Base-by-base conservation (phyloP, 1,284 basidiomycete genomes). In the Taiwanofungus camphoratus region DNA sequence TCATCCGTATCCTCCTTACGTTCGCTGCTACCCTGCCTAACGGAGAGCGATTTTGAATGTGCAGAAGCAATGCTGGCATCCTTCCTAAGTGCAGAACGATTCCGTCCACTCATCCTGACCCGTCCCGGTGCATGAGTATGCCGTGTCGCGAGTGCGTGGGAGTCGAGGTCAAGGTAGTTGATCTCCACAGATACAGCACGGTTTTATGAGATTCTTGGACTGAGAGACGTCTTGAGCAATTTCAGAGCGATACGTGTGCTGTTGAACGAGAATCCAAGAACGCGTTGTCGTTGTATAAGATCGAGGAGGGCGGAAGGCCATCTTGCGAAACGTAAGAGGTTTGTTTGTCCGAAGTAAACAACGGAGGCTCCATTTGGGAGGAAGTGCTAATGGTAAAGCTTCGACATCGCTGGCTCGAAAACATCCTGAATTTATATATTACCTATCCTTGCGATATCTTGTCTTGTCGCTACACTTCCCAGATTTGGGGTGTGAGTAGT, bases 131-230 rank as follows among this genome's bases (percentile, higher is more conserved):
- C 50, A 49, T 49, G 40, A 34, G 47, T 26, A 21, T n/a, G n/a
- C n/a, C n/a, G n/a, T n/a, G n/a, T 39, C 34, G 48, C 37, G 46
- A 46, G 51, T 48, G 47, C 47, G 44, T 46, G 48, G 45, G 52
- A 50, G 46, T 41, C 44, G 48, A 40, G 40, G 42, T 23, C 44
- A 27, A 39, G 44, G 30, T 50, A 48, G 55, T 62, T 61, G 74
- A 79, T 78, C 79, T 80, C 67, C 48, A 38, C 59, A 66, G 69
- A 76, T 82, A 66, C 70, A 56, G 59, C 60, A 77, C 69, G 68
- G 76, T 82, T 79, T 64, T 57, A 45, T 49, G 59, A 66, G 66
- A 59, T 79, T 75, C 61, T 73, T 79, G 68, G 64, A 73, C 66
- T 36, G 19, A 33, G 5, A 45, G 30, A 34, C 35, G 43, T 24